These are phyloP conservation scores for Coemansia sp. DNA, from an alignment of 192 early-diverging fungal genomes.

Conservation along the genomic window DNA sequence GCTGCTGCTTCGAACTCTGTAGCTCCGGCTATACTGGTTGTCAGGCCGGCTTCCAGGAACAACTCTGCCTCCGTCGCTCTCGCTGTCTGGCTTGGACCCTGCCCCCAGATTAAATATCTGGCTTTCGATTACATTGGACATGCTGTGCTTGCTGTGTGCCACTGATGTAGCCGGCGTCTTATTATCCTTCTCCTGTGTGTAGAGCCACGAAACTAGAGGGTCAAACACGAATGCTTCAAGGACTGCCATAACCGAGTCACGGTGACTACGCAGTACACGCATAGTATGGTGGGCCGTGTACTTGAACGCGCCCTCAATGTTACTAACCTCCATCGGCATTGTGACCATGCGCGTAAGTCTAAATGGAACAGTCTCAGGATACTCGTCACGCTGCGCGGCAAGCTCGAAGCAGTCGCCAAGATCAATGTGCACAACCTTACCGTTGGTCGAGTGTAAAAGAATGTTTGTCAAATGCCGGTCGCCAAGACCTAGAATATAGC, in stretches of 20 bases:
- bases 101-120: slow-evolving; percentile 1
- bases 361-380: slow-evolving; percentile 96
- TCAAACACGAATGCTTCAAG: slow-evolving; percentile 98
- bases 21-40: slow-evolving; percentile 21
- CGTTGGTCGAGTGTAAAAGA: slow-evolving; percentile 82
- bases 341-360: slow-evolving; percentile 92
- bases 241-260: slow-evolving; percentile 97
- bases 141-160: slow-evolving; percentile 1
- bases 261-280: slow-evolving; percentile 90
- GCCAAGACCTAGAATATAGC: slow-evolving; percentile 95
- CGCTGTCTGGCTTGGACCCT: background rate
- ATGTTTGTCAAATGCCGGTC: slow-evolving; percentile 96
- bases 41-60: slow-evolving; percentile 18
- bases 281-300: slow-evolving; percentile 93
- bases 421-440: slow-evolving; percentile 96
- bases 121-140: slow-evolving; percentile 1
- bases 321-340: slow-evolving; percentile 96
- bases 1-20: slow-evolving; percentile 3
- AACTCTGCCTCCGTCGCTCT: background rate
- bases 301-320: slow-evolving; percentile 92
- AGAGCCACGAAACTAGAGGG: slow-evolving; percentile 52
- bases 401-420: slow-evolving; percentile 98
- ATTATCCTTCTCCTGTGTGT: slow-evolving; percentile 11
- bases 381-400: slow-evolving; percentile 90
- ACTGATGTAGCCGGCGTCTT: background rate